Percentiles rank a stretch among this genome's conserved stretches.
Conservation (phyloP, 2,329 filamentous ascomycete species). For the Zymoseptoria passerinii region DNA sequence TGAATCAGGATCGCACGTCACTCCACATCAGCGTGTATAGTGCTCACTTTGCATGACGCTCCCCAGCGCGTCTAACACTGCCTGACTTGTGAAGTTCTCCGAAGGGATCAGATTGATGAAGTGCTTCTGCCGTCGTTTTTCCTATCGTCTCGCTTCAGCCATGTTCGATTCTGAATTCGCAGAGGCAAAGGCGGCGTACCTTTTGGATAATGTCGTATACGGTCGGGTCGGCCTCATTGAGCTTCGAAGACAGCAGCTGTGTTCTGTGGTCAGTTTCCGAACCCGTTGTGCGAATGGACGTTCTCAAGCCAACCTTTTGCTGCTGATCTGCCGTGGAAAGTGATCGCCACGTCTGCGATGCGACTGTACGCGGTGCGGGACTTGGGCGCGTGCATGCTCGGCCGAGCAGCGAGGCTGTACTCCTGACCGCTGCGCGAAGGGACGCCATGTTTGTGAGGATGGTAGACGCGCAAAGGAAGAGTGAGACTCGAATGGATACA, state of each 20-base stretch:
- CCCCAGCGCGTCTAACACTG: constrained; percentile 81
- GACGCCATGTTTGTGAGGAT: constrained; percentile 32
- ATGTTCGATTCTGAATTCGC: background rate
- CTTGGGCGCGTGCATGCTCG: constrained; percentile 25
- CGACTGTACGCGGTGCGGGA: constrained; percentile 21
- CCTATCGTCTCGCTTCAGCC: constrained; percentile 44
- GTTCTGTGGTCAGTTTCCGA: no score
- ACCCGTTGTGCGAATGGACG: no score
- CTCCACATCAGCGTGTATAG: background rate
- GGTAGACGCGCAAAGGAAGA: background rate
- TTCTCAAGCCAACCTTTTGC: constrained; percentile 36
- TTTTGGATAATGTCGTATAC: constrained; percentile 87
- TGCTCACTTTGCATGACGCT: constrained; percentile 86
- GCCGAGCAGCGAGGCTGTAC: constrained; percentile 31
- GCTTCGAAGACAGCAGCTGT: constrained; percentile 69
- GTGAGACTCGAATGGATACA: background rate
- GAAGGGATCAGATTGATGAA: constrained; percentile 97
- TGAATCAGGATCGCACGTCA: background rate
- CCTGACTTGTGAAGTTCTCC: constrained; percentile 91
- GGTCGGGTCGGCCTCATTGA: constrained; percentile 76
- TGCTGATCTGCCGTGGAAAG: constrained; percentile 37
- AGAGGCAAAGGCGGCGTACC: constrained; percentile 43
- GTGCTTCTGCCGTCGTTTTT: constrained; percentile 93
- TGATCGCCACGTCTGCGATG: constrained; percentile 31
- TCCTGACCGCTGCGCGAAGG: constrained; percentile 33